Conservation (phyloP, 2,329 filamentous ascomycete genomes). For the Fusarium pilosicola region DNA sequence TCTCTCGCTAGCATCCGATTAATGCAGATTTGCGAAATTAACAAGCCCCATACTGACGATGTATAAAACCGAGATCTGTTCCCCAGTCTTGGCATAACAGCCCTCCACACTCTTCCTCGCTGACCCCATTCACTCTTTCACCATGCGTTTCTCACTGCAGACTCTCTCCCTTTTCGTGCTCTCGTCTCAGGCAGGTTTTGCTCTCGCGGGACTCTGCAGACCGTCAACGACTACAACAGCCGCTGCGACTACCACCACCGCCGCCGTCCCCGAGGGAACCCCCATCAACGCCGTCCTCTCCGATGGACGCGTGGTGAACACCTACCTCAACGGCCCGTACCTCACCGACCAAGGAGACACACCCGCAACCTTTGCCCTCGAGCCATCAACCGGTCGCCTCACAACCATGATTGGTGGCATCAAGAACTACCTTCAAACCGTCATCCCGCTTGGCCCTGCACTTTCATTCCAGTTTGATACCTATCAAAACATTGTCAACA, state of each 20-base stretch:
- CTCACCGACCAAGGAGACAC: not conserved
- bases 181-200: not conserved
- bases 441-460: not conserved
- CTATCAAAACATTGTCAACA: not conserved
- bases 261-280: not conserved
- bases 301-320: not conserved
- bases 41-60: not conserved
- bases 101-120: not conserved
- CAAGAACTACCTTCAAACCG: not conserved
- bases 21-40: not conserved
- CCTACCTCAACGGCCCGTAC: not conserved
- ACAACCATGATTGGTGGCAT: not conserved
- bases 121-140: no score
- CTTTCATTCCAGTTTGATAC: not conserved
- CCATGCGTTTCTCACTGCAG: rapidly evolving
- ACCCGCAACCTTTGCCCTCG: not conserved
- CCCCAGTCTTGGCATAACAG: not conserved
- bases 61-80: not conserved
- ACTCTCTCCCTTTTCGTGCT: rapidly evolving
- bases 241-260: not conserved
- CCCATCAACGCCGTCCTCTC: not conserved
- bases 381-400: not conserved
- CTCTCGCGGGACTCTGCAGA: not conserved
- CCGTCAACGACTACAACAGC: not conserved
- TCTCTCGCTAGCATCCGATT: not conserved